A percentile compares a stretch with the other conserved stretches of the same genome.
Conservation (phyloP, 352 stramenopile species). For the Phytopythium oedochilum region DNA sequence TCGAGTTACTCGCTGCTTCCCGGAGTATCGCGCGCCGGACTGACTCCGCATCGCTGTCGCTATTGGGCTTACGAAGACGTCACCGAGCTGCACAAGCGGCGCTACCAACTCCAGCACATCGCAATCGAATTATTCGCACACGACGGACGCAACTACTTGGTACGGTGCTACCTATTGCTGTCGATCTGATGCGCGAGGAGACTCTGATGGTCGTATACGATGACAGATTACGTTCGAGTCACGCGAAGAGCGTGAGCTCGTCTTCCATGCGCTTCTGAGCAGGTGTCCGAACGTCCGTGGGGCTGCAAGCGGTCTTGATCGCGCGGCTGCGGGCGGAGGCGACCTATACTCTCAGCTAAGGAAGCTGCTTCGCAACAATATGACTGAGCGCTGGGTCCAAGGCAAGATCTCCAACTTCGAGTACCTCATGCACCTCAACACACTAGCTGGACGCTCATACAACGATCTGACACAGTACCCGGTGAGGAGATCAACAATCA, state of each 20-base stretch:
- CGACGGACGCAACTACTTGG: conserved; percentile 72
- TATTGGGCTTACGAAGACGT: conserved; percentile 75
- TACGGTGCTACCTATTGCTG: too few species aligned
- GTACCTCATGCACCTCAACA: conserved; percentile 97
- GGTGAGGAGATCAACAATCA: conserved; percentile 17
- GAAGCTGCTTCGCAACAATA: conserved; percentile 67
- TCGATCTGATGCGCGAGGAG: background rate
- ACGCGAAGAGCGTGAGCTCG: conserved; percentile 44
- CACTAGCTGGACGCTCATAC: conserved; percentile 93
- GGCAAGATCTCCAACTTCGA: conserved; percentile 90
- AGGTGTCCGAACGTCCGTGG: conserved; percentile 70
- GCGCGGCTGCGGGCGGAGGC: conserved; percentile 26
- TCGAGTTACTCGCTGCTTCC: background rate
- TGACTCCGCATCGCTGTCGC: conserved; percentile 46
- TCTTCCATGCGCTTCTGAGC: conserved; percentile 72
- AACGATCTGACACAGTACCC: conserved; percentile 98
- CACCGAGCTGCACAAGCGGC: conserved; percentile 67
- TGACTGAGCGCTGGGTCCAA: conserved; percentile 74
- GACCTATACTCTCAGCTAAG: conserved; percentile 66
- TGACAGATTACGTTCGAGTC: conserved; percentile 65
- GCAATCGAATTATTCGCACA: conserved; percentile 72
- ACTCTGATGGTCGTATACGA: background rate
- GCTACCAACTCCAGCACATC: conserved; percentile 70
- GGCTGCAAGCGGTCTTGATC: conserved; percentile 56
- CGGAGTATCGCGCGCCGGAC: background rate